Conservation (phyloP, 1,139 yeast genomes). For the Kurtzmaniella quercitrusa region DNA sequence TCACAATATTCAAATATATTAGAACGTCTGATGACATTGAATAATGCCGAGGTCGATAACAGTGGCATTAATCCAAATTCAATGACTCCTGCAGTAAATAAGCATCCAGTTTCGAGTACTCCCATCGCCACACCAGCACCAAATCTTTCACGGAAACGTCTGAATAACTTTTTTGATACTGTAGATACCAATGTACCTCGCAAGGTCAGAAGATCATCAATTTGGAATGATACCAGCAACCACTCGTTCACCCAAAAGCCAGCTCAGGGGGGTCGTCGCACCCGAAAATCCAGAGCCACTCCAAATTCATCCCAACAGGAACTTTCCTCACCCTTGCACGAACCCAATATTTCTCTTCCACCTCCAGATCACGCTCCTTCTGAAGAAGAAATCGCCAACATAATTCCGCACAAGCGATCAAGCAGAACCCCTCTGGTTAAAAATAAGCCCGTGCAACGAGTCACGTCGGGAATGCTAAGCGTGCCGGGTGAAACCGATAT, state of each 20-base stretch:
- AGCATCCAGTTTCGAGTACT: conserved; percentile 10
- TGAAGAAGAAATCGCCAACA: conserved; percentile 12
- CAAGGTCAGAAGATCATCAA: conserved; percentile 13
- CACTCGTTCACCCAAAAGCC: conserved; percentile 1
- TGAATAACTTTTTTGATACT: conserved; percentile 23
- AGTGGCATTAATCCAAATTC: background rate
- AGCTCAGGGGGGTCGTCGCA: conserved; percentile 2
- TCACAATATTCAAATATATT: background rate
- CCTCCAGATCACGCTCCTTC: conserved; percentile 27
- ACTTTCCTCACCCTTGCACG: conserved; percentile 4
- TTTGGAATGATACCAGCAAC: conserved; percentile 8
- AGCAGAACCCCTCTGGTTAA: conserved; percentile 11
- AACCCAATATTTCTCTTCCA: conserved; percentile 25
- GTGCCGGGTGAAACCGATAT: conserved; percentile 24
- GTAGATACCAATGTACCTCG: conserved; percentile 24
- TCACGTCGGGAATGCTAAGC: conserved; percentile 65
- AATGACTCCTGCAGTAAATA: background rate
- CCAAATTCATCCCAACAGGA: background rate
- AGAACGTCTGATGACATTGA: background rate
- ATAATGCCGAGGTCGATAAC: background rate
- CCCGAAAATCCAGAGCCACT: background rate
- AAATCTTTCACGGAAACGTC: conserved; percentile 10
- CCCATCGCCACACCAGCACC: conserved; percentile 23
- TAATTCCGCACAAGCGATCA: conserved; percentile 25
- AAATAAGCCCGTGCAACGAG: conserved; percentile 39